These are phyloP conservation scores for Ophiocordyceps unilateralis DNA, from an alignment of 2,329 filamentous ascomycete species.

Conservation along the genomic window DNA sequence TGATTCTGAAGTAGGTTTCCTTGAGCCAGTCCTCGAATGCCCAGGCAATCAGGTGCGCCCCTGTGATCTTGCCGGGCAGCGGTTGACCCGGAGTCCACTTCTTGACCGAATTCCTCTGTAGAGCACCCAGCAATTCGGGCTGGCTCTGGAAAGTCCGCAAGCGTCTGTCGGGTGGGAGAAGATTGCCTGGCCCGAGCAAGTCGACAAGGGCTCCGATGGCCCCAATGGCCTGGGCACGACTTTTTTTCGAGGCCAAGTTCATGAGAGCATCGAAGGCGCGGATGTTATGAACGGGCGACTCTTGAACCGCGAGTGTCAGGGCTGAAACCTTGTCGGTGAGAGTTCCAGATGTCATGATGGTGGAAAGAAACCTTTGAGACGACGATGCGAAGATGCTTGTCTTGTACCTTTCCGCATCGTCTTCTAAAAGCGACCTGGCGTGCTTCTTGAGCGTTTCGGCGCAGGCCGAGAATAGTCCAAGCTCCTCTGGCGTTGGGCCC, in stretches of 20 bases:
- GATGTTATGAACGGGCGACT: slow-evolving; percentile 84
- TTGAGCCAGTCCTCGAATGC: slow-evolving; percentile 93
- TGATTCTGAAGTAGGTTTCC: slow-evolving; percentile 77
- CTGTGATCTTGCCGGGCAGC: slow-evolving; percentile 57
- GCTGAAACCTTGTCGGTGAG: slow-evolving; percentile 94
- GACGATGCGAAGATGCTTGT: slow-evolving; percentile 63
- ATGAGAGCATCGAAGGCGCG: slow-evolving; percentile 79
- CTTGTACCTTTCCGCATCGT: slow-evolving; percentile 61
- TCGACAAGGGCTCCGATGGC: slow-evolving; percentile 90
- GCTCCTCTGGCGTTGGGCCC: slow-evolving; percentile 24
- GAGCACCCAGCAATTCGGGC: slow-evolving; percentile 52
- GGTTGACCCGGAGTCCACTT: slow-evolving; percentile 52
- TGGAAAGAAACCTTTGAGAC: slow-evolving; percentile 89
- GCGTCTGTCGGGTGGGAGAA: slow-evolving; percentile 70
- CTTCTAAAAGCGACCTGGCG: slow-evolving; percentile 56
- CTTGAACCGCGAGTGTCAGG: slow-evolving; percentile 82
- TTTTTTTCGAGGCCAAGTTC: slow-evolving; percentile 76
- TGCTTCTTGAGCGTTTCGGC: slow-evolving; percentile 45
- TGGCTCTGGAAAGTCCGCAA: slow-evolving; percentile 66
- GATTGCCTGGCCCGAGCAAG: slow-evolving; percentile 73
- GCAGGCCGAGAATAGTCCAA: slow-evolving; percentile 22
- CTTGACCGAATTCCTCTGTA: slow-evolving; percentile 41
- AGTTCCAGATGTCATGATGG: slow-evolving; percentile 92
- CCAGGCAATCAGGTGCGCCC: slow-evolving; percentile 71
- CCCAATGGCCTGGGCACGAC: slow-evolving; percentile 78